These are phyloP conservation scores for Sparassis latifolia DNA, from an alignment of 1,284 basidiomycete genomes.

Conservation along the genomic window DNA sequence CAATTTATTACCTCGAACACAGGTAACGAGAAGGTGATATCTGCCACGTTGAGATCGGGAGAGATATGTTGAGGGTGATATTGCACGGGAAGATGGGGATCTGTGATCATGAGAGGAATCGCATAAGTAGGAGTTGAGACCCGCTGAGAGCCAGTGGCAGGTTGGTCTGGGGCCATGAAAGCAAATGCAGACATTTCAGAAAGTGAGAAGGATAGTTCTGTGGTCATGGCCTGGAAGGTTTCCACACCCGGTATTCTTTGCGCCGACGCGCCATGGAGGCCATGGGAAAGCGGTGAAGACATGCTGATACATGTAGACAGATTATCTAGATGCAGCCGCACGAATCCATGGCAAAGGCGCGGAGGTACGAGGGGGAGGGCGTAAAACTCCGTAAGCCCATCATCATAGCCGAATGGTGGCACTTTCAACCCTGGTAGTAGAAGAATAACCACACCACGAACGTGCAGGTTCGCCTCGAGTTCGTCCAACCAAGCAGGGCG, in stretches of 20 bases:
- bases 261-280: slow-evolving; percentile 1
- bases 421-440: slow-evolving; percentile 30
- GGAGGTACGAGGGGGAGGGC: slow-evolving; percentile 51
- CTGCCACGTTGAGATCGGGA: slow-evolving; percentile 24
- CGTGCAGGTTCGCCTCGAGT: slow-evolving; percentile 29
- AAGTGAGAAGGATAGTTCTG: slow-evolving; percentile 23
- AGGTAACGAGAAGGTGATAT: slow-evolving; percentile 33
- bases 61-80: slow-evolving; percentile 38
- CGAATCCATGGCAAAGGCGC: slow-evolving; percentile 38
- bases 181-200: slow-evolving; percentile 50
- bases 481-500: slow-evolving; percentile 24
- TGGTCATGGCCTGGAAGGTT: neutral
- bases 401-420: slow-evolving; percentile 3
- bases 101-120: slow-evolving; percentile 59
- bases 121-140: slow-evolving; percentile 25
- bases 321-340: slow-evolving; percentile 52
- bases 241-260: slow-evolving; percentile 4
- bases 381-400: slow-evolving; percentile 39
- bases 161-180: slow-evolving; percentile 24
- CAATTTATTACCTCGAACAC: slow-evolving; percentile 56
- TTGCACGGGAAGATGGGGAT: slow-evolving; percentile 48
- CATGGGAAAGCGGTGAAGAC: slow-evolving; percentile 9
- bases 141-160: neutral
- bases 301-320: slow-evolving; percentile 32
- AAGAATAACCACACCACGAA: slow-evolving; percentile 47